Conservation (phyloP, 352 stramenopile species). For the Phytophthora sojae region DNA sequence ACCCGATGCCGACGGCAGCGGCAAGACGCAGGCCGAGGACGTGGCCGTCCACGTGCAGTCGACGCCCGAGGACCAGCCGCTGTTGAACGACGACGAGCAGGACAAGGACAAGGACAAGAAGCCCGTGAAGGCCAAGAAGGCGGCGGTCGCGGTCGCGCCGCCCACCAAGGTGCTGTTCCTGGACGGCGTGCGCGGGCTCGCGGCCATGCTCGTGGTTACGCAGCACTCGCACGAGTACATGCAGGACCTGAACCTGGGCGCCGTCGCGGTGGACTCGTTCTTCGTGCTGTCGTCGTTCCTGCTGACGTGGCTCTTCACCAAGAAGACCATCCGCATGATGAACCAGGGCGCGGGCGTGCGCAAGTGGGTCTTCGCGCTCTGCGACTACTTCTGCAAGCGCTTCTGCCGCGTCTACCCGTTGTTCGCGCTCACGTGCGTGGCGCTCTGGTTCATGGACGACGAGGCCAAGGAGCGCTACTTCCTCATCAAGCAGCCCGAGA, state of each 20-base stretch:
- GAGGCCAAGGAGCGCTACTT: conserved; percentile 44
- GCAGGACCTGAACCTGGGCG: conserved; percentile 45
- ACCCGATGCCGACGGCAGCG: neutral
- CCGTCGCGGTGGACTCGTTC: conserved; percentile 54
- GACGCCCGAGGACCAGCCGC: conserved; percentile 22
- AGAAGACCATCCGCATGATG: conserved; percentile 45
- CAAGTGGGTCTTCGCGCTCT: conserved; percentile 43
- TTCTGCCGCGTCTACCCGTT: conserved; percentile 64
- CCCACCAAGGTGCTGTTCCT: conserved; percentile 48
- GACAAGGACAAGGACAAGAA: conserved; percentile 35
- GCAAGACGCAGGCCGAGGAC: neutral
- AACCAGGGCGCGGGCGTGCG: conserved; percentile 25
- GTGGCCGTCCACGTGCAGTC: conserved; percentile 21
- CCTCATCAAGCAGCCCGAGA: conserved; percentile 27
- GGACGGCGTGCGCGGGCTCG: conserved; percentile 43
- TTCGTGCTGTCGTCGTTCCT: conserved; percentile 66
- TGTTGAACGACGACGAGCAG: conserved; percentile 22
- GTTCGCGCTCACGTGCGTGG: conserved; percentile 44
- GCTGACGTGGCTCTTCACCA: conserved; percentile 64
- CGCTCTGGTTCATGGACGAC: conserved; percentile 42
- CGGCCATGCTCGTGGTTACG: conserved; percentile 38
- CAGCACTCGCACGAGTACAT: conserved; percentile 51
- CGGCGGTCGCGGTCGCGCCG: conserved; percentile 13
- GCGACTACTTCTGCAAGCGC: conserved; percentile 56
- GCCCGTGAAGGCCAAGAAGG: conserved; percentile 32